Base-by-base conservation (phyloP, 768 basidiomycete species). In the Favolaschia claudopus region DNA sequence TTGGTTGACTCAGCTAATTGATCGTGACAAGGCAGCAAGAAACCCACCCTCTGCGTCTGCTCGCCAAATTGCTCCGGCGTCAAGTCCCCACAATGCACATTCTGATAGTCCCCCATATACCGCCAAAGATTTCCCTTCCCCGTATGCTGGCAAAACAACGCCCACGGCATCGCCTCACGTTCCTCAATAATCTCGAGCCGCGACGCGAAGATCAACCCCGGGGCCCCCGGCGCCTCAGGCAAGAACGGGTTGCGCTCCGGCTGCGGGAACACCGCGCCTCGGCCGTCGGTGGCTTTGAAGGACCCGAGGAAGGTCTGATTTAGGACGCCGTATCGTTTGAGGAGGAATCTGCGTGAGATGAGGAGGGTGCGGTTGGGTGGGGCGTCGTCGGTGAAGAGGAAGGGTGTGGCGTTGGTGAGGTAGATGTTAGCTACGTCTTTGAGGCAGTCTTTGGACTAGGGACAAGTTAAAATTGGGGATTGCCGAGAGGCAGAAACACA, bases 21-120 rank as follows among this genome's bases (percentile, higher is more conserved):
- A n/a, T n/a, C n/a, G n/a, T n/a, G n/a, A n/a, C n/a, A n/a, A 10
- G 31, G 15, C 17, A 32, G 9, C 6, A 36, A 49, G 17, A 20
- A 5, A 40, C 34, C 7, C 22, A 61, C 70, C 61, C 22, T 19
- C 2, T 5, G 15, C 2, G 29, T 28, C 52, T 67, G 68, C 8
- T 31, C 33, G 19, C 9, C 19, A 24, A 69, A 71, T 51, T 65
- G 50, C 20, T 62, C 65, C 7, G 54, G 52, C n/a, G 55, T 67
- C 64, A 67, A 55, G 24, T 37, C 59, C 39, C 71, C 72, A 31
- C 56, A 62, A 24, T 54, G 22, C 24, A 32, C 37, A 31, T 55
- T 64, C 40, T 61, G 39, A 31, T 72, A 72, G 33, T 72, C 68
- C 8, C 72, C 72, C 39, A 70, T 62, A 43, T 74, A 74, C 17